These are phyloP conservation scores for Ganoderma lucidum DNA, from an alignment of 1,284 basidiomycete species.

Conservation along the genomic window DNA sequence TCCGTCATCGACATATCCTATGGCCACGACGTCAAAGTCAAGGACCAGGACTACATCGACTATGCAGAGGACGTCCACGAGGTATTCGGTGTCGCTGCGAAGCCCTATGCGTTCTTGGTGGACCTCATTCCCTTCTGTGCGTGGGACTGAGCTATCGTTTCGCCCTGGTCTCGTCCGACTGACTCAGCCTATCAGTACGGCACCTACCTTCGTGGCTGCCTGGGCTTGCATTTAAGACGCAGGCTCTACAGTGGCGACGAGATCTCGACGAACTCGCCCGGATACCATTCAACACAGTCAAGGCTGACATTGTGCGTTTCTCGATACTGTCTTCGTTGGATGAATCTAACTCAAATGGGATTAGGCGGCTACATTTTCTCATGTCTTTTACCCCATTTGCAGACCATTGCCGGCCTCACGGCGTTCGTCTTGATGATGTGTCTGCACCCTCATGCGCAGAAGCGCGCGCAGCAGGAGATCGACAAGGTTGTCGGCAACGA, in stretches of 20 bases:
- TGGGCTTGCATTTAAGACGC: neutral
- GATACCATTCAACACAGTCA: neutral
- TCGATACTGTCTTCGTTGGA: too few relatives aligned
- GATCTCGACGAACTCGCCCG: neutral
- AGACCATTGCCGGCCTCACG: neutral
- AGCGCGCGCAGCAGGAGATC: constrained; percentile 43
- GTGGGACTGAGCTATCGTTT: neutral
- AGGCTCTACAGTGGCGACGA: neutral
- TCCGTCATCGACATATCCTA: constrained; percentile 26
- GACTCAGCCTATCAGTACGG: neutral
- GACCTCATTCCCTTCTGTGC: constrained; percentile 31
- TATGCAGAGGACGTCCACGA: constrained; percentile 27
- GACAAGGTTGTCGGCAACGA: constrained; percentile 41
- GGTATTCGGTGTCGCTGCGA: constrained; percentile 21
- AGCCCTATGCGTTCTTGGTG: constrained; percentile 23
- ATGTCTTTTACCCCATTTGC: neutral
- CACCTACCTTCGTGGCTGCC: neutral
- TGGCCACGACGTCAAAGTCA: constrained; percentile 23
- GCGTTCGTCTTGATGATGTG: neutral
- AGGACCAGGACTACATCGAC: constrained; percentile 24
- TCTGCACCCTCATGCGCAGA: neutral
- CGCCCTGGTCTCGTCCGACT: too few relatives aligned
- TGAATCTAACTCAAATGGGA: neutral
- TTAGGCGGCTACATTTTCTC: neutral
- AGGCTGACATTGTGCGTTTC: neutral